Evolutionary conservation across 192 early-diverging fungal species (phyloP), one percentile per base, ranked within the genome.

Genomic region (Coemansia sp.): DNA sequence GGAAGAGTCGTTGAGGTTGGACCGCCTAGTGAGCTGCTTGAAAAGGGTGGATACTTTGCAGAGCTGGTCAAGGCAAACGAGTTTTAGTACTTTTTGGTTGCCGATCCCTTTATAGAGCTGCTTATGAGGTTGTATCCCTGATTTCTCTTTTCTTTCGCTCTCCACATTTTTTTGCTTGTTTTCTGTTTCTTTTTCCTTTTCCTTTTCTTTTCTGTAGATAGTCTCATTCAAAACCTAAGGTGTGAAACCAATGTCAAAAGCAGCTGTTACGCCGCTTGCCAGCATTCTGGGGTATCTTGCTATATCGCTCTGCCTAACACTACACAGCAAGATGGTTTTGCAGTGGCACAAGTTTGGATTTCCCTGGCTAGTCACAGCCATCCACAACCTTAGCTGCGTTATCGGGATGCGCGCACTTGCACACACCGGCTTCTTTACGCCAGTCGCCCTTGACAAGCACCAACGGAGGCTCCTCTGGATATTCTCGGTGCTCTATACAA

Each of bases 361-460:
- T 68, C 94, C 94, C 8, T 94, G 94, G 94, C 88, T 91, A 8
- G 81, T 96, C 0, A 96, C 94, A 0, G 92, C 91, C 3, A 86
- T 93, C 60, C 94, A 96, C 71, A 90, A 89, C 9, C 65, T 93
- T 2, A 86, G 88, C 56, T 87, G 90, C 47, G 85, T 88, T 2
- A 65, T 92, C 23, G 94, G 94, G 0, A 89, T 86, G 32, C 77
- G 83, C 38, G 19, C 79, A 32, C 81, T 86, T 56, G 85, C 69
- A 32, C 66, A 60, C 57, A 41, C 73, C 12, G 89, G 86, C 4
- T 52, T 78, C 6, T 88, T 89, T 52, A 83, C 76, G 15, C 90
- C 89, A 13, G 61, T 68, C 26, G 58, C 70, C 3, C 79, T 92
- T 3, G 83, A 80, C n/a, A 70, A 70, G 42, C 72, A 81, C 15